Percentiles rank a stretch among this genome's conserved stretches.
These are phyloP conservation scores for Vaccinium darrowii DNA, from an alignment of 148 eudicot species.

Conservation along the genomic window DNA sequence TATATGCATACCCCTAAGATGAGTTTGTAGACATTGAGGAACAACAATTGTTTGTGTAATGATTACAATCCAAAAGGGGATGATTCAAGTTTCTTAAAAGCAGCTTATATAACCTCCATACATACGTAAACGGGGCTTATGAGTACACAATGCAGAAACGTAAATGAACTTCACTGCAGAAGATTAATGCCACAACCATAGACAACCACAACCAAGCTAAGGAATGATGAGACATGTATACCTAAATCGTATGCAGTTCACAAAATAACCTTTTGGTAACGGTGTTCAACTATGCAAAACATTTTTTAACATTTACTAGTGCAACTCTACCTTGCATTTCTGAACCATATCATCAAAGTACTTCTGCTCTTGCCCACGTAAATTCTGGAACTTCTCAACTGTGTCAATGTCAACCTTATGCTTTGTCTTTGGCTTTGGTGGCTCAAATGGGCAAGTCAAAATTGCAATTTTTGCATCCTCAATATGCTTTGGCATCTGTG, in stretches of 20 bases:
- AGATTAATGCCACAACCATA: background rate
- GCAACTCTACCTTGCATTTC: slow-evolving; percentile 72
- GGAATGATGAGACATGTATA: background rate
- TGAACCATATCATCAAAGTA: slow-evolving; percentile 97
- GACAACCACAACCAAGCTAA: background rate
- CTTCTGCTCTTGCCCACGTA: slow-evolving; percentile 84
- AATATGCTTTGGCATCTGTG: slow-evolving; percentile 95
- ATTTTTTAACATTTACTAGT: background rate
- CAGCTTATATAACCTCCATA: too few relatives aligned
- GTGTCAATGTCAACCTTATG: slow-evolving; percentile 99
- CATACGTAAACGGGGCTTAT: background rate
- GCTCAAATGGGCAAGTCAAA: slow-evolving; percentile 96
- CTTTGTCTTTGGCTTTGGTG: slow-evolving; percentile 99
- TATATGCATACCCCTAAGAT: background rate
- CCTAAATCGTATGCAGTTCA: background rate
- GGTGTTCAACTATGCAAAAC: too few relatives aligned
- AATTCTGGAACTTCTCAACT: slow-evolving; percentile 89
- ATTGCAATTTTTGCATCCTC: slow-evolving; percentile 89
- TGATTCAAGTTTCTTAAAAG: background rate
- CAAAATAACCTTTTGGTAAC: too few relatives aligned
- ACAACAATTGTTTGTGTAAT: background rate
- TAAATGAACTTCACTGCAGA: background rate
- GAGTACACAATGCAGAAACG: background rate
- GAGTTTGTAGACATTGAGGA: background rate
- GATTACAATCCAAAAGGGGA: background rate